phyloP scores from a whole-genome alignment of 2,329 filamentous ascomycete genomes.

The Talaromyces islandicus region DNA sequence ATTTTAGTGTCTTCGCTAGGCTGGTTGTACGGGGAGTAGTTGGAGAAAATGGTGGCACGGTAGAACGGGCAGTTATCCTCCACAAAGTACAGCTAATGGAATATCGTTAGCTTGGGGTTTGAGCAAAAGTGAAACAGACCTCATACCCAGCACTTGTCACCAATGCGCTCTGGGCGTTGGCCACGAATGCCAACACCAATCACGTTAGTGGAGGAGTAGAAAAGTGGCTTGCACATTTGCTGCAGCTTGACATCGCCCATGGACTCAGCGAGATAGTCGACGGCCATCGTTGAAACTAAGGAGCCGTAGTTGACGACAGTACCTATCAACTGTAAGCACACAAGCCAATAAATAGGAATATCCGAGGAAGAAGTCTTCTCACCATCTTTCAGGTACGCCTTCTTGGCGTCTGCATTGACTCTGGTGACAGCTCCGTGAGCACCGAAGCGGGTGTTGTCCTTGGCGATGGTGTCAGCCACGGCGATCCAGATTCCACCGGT shows the following conservation, averaged over 20 bases:
- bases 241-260: constrained; percentile 84
- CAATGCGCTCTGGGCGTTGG: constrained; percentile 84
- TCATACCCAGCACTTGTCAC: constrained; percentile 93
- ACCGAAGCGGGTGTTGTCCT: constrained; percentile 86
- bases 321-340: not conserved
- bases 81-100: constrained; percentile 79
- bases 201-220: constrained; percentile 95
- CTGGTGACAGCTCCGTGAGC: constrained; percentile 75
- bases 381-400: constrained; percentile 74
- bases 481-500: constrained; percentile 99
- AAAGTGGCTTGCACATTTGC: constrained; percentile 78
- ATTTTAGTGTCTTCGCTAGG: constrained; percentile 75
- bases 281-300: constrained; percentile 90
- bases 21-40: constrained; percentile 99
- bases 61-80: constrained; percentile 99
- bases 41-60: constrained; percentile 98
- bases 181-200: constrained; percentile 94
- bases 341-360: not conserved
- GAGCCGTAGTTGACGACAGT: constrained; percentile 60
- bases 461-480: constrained; percentile 83
- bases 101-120: not conserved
- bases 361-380: constrained; percentile 54
- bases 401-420: constrained; percentile 79
- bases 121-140: not conserved
- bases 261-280: constrained; percentile 78